A percentile compares a stretch with the other conserved stretches of the same genome.
These are phyloP conservation scores for Phytophthora vignae DNA, from an alignment of 352 stramenopile genomes.

Conservation along the genomic window DNA sequence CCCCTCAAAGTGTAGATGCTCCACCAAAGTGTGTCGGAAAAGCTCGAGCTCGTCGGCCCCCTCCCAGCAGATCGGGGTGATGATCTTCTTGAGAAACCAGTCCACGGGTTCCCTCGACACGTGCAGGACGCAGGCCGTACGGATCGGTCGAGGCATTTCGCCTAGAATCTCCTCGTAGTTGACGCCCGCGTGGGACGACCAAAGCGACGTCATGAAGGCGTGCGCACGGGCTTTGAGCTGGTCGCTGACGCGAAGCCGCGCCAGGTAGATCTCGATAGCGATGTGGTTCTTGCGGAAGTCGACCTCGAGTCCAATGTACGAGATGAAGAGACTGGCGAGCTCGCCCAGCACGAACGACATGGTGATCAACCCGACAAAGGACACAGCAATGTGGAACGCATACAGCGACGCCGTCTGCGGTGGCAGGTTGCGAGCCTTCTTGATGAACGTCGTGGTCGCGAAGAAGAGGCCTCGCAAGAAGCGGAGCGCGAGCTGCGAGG, in stretches of 20 bases:
- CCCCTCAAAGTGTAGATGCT: constrained; percentile 66
- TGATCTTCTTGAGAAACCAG: constrained; percentile 45
- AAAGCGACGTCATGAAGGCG: constrained; percentile 55
- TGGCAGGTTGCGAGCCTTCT: constrained; percentile 51
- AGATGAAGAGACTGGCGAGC: constrained; percentile 57
- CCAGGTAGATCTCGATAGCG: constrained; percentile 51
- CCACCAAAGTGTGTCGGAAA: constrained; percentile 40
- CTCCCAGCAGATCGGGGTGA: constrained; percentile 41
- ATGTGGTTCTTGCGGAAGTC: constrained; percentile 67
- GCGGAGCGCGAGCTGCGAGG: constrained; percentile 35
- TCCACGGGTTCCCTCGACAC: constrained; percentile 44
- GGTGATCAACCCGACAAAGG: constrained; percentile 48
- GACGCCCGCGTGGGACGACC: constrained; percentile 59
- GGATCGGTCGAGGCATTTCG: constrained; percentile 56
- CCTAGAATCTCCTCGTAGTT: constrained; percentile 57
- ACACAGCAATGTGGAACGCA: constrained; percentile 50
- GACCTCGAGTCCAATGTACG: constrained; percentile 59
- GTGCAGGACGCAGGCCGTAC: constrained; percentile 51
- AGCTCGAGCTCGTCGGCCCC: constrained; percentile 29
- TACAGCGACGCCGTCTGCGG: constrained; percentile 37
- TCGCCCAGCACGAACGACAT: constrained; percentile 65
- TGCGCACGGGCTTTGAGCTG: constrained; percentile 39
- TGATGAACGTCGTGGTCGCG: constrained; percentile 49
- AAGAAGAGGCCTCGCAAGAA: constrained; percentile 60
- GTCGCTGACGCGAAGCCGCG: constrained; percentile 40